These are phyloP conservation scores for Talaromyces sp. DNA, from an alignment of 2,329 filamentous ascomycete species.

Conservation along the genomic window DNA sequence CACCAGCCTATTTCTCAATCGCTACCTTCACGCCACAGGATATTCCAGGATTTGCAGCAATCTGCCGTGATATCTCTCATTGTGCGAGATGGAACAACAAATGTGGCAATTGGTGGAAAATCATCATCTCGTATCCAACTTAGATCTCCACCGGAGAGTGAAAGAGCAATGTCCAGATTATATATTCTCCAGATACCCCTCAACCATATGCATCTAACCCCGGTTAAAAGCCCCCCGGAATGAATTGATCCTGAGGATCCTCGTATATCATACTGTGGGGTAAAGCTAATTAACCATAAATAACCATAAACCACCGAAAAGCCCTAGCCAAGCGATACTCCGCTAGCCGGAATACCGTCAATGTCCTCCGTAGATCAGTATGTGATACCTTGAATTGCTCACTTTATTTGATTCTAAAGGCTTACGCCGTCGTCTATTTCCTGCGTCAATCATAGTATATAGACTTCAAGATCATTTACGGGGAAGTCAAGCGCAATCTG, in stretches of 20 bases:
- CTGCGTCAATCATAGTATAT: neutral
- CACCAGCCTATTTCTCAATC: neutral
- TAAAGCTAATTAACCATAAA: neutral
- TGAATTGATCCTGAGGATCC: neutral
- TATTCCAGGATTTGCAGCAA: neutral
- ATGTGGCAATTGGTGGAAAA: constrained; percentile 1
- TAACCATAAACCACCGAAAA: neutral
- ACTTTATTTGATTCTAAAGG: neutral
- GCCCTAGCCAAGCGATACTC: constrained; percentile 9
- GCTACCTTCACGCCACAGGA: neutral
- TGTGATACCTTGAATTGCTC: neutral
- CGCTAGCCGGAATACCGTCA: neutral
- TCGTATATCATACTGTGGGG: neutral
- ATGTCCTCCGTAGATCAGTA: neutral
- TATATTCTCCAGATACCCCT: neutral
- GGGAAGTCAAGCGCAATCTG: neutral
- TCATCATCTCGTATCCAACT: neutral
- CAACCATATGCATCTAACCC: neutral
- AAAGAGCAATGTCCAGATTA: neutral
- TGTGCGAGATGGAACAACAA: neutral
- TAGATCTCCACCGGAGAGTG: neutral
- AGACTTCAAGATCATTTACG: neutral
- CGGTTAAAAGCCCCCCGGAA: neutral
- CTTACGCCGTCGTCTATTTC: neutral
- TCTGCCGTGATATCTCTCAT: neutral